Conservation (phyloP, 306 rosid genomes). For the Pachyrhizus erosus region DNA sequence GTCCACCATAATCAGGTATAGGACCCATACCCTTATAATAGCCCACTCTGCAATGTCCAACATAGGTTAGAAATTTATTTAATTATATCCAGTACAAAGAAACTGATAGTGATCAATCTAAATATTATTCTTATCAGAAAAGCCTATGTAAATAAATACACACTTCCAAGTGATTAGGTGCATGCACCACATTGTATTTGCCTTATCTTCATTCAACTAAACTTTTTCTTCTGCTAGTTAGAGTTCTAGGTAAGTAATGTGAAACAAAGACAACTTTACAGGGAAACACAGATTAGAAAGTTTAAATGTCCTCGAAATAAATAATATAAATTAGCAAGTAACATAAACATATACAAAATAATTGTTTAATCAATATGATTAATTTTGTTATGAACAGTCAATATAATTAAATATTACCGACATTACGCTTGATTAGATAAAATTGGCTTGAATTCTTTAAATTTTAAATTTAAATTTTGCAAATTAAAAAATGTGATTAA, state of each 20-base stretch:
- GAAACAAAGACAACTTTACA: neutral
- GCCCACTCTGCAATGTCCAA: neutral
- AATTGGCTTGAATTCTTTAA: too few species aligned
- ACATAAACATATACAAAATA: neutral
- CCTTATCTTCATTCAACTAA: neutral
- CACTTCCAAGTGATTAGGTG: neutral
- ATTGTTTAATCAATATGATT: neutral
- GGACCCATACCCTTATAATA: neutral
- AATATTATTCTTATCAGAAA: neutral
- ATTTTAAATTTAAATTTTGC: too few species aligned
- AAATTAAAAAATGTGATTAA: too few species aligned
- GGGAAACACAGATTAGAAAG: neutral
- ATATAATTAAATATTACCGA: neutral
- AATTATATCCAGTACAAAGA: neutral
- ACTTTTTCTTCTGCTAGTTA: neutral
- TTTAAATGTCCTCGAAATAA: neutral
- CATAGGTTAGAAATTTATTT: neutral
- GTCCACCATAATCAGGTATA: neutral
- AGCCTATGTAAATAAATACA: neutral
- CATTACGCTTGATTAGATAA: too few species aligned
- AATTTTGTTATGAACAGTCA: neutral
- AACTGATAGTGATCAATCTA: neutral
- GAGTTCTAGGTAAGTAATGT: neutral
- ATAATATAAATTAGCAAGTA: neutral
- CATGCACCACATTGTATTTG: neutral